Percentiles rank a stretch among this genome's conserved stretches.
Conservation (phyloP, 1,284 basidiomycete genomes). For the Tetrapyrgos nigripes region DNA sequence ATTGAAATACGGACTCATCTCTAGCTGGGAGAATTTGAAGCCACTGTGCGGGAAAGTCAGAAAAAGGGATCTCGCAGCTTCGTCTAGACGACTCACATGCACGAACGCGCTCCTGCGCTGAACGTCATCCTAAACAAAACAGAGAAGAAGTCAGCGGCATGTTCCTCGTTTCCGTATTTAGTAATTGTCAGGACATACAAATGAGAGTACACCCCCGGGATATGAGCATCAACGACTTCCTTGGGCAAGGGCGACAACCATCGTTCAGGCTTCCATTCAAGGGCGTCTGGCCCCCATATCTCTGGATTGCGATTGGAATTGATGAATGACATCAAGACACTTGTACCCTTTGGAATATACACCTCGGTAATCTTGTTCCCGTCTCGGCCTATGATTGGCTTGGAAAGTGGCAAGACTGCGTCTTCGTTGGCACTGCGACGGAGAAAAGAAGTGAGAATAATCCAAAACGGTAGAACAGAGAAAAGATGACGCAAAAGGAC, state of each 20-base stretch:
- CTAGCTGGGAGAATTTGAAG: slow-evolving; percentile 4
- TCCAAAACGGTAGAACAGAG: background rate
- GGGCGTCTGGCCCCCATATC: background rate
- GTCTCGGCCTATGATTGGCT: background rate
- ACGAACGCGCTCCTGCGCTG: slow-evolving; percentile 1
- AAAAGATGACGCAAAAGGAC: background rate
- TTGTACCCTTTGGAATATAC: background rate
- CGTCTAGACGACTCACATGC: background rate
- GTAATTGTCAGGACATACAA: background rate
- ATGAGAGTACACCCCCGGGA: slow-evolving; percentile 3
- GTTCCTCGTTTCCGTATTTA: background rate
- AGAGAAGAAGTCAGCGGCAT: background rate
- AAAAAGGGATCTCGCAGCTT: background rate
- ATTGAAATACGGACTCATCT: background rate
- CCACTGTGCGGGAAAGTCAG: background rate
- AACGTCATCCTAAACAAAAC: slow-evolving; percentile 1
- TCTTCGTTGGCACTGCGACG: background rate
- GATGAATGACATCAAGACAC: background rate
- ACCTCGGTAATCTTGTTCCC: background rate
- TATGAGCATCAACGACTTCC: background rate
- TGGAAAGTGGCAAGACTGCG: background rate
- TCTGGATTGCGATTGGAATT: background rate
- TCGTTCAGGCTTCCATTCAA: slow-evolving; percentile 2
- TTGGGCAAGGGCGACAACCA: background rate
- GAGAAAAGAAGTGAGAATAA: background rate